phyloP scores from a whole-genome alignment of 805 yeast species.

The Lachancea meyersii region DNA sequence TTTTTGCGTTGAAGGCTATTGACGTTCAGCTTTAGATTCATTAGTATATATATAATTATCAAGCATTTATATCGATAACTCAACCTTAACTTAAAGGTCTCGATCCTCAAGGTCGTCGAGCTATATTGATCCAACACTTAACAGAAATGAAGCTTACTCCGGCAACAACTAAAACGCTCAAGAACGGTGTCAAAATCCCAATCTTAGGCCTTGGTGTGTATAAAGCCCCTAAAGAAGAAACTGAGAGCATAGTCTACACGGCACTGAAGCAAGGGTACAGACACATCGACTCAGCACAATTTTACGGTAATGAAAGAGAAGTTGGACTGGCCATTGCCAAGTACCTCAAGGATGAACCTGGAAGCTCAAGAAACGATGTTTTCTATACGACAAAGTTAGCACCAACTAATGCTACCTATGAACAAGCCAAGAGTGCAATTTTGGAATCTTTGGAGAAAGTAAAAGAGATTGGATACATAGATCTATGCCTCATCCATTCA shows the following conservation, averaged over 20 bases:
- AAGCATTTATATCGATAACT: too few species aligned
- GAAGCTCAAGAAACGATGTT: slow-evolving; percentile 47
- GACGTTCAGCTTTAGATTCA: too few species aligned
- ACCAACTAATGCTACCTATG: slow-evolving; percentile 70
- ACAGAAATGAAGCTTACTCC: slow-evolving; percentile 6
- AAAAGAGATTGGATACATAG: slow-evolving; percentile 28
- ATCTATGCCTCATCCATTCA: slow-evolving; percentile 17
- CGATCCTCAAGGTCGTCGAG: too few species aligned
- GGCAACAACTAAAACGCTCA: slow-evolving; percentile 17
- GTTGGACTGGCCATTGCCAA: slow-evolving; percentile 50
- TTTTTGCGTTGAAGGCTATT: too few species aligned
- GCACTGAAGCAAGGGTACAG: slow-evolving; percentile 82
- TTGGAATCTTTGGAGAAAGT: slow-evolving; percentile 57
- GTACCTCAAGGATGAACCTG: slow-evolving; percentile 35
- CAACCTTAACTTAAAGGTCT: too few species aligned
- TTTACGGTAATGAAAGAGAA: slow-evolving; percentile 56
- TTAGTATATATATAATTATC: too few species aligned
- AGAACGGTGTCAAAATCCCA: slow-evolving; percentile 61
- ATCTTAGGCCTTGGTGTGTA: slow-evolving; percentile 66
- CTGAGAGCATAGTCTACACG: slow-evolving; percentile 62
- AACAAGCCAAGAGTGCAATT: slow-evolving; percentile 55
- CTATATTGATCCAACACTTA: too few species aligned
- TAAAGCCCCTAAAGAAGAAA: slow-evolving; percentile 55
- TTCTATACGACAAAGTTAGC: slow-evolving; percentile 73
- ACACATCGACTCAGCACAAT: slow-evolving; percentile 62